Conservation (phyloP, 2,329 filamentous ascomycete species). For the Peltaster fructicola region DNA sequence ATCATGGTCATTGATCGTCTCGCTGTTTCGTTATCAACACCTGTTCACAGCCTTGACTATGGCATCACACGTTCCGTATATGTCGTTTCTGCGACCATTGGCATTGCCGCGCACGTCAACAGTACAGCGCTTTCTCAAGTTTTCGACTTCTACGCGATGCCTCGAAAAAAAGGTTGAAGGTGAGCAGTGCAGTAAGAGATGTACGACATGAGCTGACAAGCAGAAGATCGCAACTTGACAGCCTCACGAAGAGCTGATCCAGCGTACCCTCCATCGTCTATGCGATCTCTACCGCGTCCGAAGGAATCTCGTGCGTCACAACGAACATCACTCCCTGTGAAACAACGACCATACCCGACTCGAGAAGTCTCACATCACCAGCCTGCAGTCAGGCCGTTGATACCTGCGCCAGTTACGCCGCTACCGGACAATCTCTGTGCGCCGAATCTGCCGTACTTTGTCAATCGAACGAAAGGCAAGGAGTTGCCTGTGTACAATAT, state of each 20-base stretch:
- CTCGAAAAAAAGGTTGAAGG: conserved; percentile 12
- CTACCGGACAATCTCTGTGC: conserved; percentile 18
- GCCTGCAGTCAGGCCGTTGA: conserved; percentile 8
- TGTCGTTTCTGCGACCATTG: conserved; percentile 25
- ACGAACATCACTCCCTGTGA: conserved; percentile 16
- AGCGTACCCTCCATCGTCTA: conserved; percentile 15
- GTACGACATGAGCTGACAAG: no score
- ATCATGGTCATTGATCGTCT: no score
- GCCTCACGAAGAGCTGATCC: conserved; percentile 17
- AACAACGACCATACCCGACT: conserved; percentile 18
- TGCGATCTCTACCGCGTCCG: conserved; percentile 18
- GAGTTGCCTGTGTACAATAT: conserved; percentile 63
- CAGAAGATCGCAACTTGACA: conserved; percentile 16
- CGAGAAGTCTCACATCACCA: conserved; percentile 12
- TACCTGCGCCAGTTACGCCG: conserved; percentile 10
- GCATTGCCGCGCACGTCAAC: conserved; percentile 20
- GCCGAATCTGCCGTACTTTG: conserved; percentile 44
- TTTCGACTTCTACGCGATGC: conserved; percentile 19
- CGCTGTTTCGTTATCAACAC: no score
- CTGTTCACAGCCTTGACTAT: no score
- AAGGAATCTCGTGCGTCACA: conserved; percentile 20
- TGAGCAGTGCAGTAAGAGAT: conserved; percentile 3
- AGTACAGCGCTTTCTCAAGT: conserved; percentile 22
- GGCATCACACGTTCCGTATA: conserved; percentile 21
- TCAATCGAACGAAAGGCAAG: conserved; percentile 52